Evolutionary conservation across 2,329 filamentous ascomycete species (phyloP), one percentile per base, ranked within the genome.

Genomic region (Macroventuria anomochaeta): DNA sequence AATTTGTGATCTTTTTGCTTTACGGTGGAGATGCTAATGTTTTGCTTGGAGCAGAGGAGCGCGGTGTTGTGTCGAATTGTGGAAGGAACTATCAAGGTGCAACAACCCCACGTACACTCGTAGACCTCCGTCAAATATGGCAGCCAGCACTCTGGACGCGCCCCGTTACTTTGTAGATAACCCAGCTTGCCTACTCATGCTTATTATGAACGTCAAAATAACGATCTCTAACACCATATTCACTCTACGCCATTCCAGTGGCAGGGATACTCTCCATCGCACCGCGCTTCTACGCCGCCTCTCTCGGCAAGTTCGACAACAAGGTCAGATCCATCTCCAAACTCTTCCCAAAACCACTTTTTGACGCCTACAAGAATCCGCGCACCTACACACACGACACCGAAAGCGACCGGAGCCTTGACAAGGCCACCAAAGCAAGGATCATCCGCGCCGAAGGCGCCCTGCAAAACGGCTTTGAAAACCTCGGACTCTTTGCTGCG

Each of bases 391-490:
- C 40, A n/a, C 47, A 33, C 20, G 47, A 38, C 33, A 51, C 40
- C 10, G 47, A 51, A n/a, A 15, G 39, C n/a, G 47, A 44, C 12
- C 39, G 44, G 26, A 33, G 18, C 39, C 38, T 51, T 26, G 47
- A 51, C 39, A 51, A 51, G 15, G 40, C 40, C 5, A 51, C 47
- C 33, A 51, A 51, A 23, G 47, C 47, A n/a, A 44, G 18, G 18
- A 51, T 51, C 12, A n/a, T 51, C 17, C 39, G 47, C 18, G 47
- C 47, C 10, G 47, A 51, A 18, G 47, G 40, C 26, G 39, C 40
- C 3, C 47, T 44, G 40, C 47, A 51, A 20, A 51, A 51, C 20
- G 47, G 47, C 0, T 51, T 51, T 5, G 47, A 51, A 33, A 51
- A 51, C 39, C 25, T 44, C 7, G 47, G 47, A 2, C 40, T 51